phyloP scores from a whole-genome alignment of 169 alveolate genomes.

The Plasmodium relictum region DNA sequence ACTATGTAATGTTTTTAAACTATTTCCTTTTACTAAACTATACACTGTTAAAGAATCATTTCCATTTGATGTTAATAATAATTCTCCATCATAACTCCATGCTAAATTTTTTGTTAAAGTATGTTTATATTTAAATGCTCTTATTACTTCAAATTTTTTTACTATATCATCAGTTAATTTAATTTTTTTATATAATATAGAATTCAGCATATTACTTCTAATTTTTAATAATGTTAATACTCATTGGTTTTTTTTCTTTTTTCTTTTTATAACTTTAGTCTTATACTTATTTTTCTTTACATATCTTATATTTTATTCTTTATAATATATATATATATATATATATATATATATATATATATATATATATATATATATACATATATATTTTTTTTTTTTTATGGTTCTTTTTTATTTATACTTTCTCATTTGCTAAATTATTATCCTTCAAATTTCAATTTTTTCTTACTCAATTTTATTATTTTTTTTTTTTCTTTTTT shows the following conservation, averaged over 20 bases:
- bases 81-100: conserved; percentile 61
- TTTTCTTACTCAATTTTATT: too few relatives aligned
- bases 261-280: not conserved
- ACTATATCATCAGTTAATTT: conserved; percentile 60
- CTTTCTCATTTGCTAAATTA: too few relatives aligned
- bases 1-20: conserved; percentile 47
- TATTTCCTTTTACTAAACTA: conserved; percentile 44
- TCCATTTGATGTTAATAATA: conserved; percentile 50
- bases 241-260: not conserved
- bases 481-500: too few relatives aligned
- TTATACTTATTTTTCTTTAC: too few relatives aligned
- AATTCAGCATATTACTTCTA: conserved; percentile 17
- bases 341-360: too few relatives aligned
- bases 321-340: too few relatives aligned
- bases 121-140: conserved; percentile 65
- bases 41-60: conserved; percentile 61
- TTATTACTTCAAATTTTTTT: conserved; percentile 34
- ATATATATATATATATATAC: too few relatives aligned
- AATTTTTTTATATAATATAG: conserved; percentile 46
- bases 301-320: too few relatives aligned
- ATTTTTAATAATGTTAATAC: not conserved
- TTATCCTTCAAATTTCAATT: too few relatives aligned
- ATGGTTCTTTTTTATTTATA: too few relatives aligned
- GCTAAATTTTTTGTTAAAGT: conserved; percentile 43
- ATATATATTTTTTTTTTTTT: too few relatives aligned